These are phyloP conservation scores for Calamus simplicifolius DNA, from an alignment of 176 grass and related monocot genomes.

Conservation along the genomic window DNA sequence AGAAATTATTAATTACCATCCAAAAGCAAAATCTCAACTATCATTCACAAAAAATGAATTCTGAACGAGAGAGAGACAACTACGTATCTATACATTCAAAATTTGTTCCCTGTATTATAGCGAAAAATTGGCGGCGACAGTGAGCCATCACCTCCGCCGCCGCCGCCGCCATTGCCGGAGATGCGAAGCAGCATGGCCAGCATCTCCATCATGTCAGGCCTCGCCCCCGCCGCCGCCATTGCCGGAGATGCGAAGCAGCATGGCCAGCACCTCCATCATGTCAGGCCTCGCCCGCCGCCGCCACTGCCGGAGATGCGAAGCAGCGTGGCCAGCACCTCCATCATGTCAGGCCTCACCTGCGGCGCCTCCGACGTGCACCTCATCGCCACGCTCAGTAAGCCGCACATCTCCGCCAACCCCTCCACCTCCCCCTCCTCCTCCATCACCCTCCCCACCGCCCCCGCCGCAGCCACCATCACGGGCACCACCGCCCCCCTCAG, in stretches of 20 bases:
- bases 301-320: neutral
- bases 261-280: constrained; percentile 15
- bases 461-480: constrained; percentile 4
- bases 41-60: no score
- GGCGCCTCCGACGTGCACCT: constrained; percentile 18
- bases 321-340: constrained; percentile 10
- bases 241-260: neutral
- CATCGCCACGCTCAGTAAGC: constrained; percentile 3
- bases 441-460: neutral
- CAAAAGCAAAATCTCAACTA: no score
- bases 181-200: no score
- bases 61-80: no score
- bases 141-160: no score
- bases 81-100: no score
- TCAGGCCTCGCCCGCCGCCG: constrained; percentile 2
- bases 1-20: no score
- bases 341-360: constrained; percentile 13
- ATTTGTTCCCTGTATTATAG: no score
- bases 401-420: constrained; percentile 6
- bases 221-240: neutral
- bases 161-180: no score
- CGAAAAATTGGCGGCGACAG: no score
- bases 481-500: neutral
- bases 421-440: neutral
- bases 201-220: no score